Conservation (phyloP, 805 yeast species). For the Metschnikowia chrysomelidarum region DNA sequence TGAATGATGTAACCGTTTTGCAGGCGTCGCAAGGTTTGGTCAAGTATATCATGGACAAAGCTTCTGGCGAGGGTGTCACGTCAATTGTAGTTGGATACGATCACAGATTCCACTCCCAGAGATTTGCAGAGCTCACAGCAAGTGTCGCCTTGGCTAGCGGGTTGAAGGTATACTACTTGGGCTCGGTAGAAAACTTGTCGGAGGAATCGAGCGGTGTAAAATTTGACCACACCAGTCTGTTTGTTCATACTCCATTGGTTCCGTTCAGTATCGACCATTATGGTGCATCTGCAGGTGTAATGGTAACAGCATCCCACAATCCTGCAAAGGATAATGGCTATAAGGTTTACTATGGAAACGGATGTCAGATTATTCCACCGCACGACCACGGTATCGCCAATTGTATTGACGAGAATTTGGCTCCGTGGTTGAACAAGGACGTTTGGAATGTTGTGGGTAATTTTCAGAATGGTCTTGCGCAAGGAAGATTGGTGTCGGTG, state of each 20-base stretch:
- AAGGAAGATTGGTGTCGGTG: constrained; percentile 35
- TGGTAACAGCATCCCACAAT: constrained; percentile 90
- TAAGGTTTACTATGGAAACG: constrained; percentile 90
- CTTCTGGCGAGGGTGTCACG: constrained; percentile 19
- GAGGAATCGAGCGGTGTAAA: constrained; percentile 20
- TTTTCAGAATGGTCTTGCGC: constrained; percentile 23
- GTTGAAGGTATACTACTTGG: constrained; percentile 64
- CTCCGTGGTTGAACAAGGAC: constrained; percentile 48
- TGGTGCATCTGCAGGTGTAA: constrained; percentile 75
- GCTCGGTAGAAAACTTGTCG: constrained; percentile 37
- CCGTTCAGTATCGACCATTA: constrained; percentile 76
- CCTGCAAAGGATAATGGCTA: constrained; percentile 89
- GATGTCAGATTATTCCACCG: constrained; percentile 95
- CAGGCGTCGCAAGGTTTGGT: constrained; percentile 90
- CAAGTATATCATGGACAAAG: constrained; percentile 36
- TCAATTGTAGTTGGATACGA: constrained; percentile 85
- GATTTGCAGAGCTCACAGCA: constrained; percentile 79
- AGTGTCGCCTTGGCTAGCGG: constrained; percentile 69
- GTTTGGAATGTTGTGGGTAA: constrained; percentile 49
- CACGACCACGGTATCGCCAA: constrained; percentile 73
- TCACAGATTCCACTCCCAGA: constrained; percentile 76
- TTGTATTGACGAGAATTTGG: constrained; percentile 56
- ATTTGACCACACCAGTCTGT: constrained; percentile 10
- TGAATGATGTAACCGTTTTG: constrained; percentile 84
- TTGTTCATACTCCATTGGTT: constrained; percentile 85